These are phyloP conservation scores for Pascua guehoae DNA, from an alignment of 1,284 basidiomycete genomes.

Conservation along the genomic window DNA sequence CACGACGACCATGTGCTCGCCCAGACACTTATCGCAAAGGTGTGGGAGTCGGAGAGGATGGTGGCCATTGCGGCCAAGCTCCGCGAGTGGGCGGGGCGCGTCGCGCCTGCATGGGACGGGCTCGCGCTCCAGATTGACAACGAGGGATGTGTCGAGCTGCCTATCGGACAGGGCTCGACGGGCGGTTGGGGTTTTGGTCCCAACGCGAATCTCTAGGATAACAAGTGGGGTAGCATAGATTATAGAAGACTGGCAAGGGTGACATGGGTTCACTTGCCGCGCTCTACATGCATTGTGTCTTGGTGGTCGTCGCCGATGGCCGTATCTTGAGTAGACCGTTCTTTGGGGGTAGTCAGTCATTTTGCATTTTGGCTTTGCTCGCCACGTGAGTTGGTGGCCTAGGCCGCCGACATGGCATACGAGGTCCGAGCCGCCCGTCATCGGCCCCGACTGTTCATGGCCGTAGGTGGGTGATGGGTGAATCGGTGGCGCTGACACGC, in stretches of 20 bases:
- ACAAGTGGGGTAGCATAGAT: not conserved
- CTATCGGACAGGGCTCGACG: constrained; percentile 1
- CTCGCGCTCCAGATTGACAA: constrained; percentile 25
- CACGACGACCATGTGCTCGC: constrained; percentile 12
- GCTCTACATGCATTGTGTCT: not conserved
- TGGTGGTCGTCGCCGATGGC: too few relatives aligned
- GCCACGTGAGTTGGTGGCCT: too few relatives aligned
- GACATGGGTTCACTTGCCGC: not conserved
- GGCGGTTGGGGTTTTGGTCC: constrained; percentile 2
- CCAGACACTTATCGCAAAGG: constrained; percentile 10
- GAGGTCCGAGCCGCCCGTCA: too few relatives aligned
- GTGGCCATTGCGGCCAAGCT: constrained; percentile 4
- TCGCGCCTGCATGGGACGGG: constrained; percentile 44
- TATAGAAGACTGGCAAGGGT: too few relatives aligned
- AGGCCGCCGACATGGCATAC: too few relatives aligned
- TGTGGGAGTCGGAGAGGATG: constrained; percentile 16
- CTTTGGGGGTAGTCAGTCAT: too few relatives aligned
- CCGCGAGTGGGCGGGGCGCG: constrained; percentile 19
- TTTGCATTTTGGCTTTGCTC: too few relatives aligned
- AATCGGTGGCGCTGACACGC: too few relatives aligned
- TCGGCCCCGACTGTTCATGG: too few relatives aligned
- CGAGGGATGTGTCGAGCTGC: constrained; percentile 9
- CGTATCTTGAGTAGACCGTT: too few relatives aligned
- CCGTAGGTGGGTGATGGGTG: too few relatives aligned
- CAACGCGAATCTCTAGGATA: not conserved